Evolutionary conservation across 75 land plant genomes (phyloP).

Genomic region (Picea glauca): DNA sequence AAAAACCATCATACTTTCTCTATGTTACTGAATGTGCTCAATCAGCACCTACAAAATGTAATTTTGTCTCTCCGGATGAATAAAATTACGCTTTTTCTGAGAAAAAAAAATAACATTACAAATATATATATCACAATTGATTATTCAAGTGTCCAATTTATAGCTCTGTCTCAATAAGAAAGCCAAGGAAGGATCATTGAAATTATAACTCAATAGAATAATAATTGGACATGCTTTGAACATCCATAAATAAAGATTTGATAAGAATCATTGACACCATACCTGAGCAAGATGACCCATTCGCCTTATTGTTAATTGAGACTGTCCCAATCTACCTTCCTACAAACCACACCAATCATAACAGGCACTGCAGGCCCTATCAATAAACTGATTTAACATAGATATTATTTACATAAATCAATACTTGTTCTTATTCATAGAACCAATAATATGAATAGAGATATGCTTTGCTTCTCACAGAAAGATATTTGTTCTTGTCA

Average conservation of each 20-base stretch:
- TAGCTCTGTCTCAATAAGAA: background rate
- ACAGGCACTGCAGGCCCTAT: background rate
- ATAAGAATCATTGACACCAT: background rate
- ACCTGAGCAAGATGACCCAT: conserved; percentile 79
- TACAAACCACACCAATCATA: conserved; percentile 12
- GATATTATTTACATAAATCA: background rate
- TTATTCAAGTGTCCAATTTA: background rate
- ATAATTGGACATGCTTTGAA: background rate
- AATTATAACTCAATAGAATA: background rate
- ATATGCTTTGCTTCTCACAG: background rate
- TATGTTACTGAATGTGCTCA: no score
- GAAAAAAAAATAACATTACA: background rate
- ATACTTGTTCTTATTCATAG: background rate
- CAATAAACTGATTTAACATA: background rate
- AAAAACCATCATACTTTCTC: no score
- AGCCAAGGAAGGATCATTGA: background rate
- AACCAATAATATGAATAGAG: background rate
- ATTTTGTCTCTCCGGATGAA: no score
- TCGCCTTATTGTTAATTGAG: conserved; percentile 46
- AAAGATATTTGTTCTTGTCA: background rate
- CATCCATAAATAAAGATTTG: background rate
- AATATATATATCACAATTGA: background rate
- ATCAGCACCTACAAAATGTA: no score
- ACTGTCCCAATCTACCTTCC: conserved; percentile 76
- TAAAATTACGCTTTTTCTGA: no score